These are phyloP conservation scores for Trypethelium eluteriae DNA, from an alignment of 495 filamentous ascomycete species.

Conservation along the genomic window DNA sequence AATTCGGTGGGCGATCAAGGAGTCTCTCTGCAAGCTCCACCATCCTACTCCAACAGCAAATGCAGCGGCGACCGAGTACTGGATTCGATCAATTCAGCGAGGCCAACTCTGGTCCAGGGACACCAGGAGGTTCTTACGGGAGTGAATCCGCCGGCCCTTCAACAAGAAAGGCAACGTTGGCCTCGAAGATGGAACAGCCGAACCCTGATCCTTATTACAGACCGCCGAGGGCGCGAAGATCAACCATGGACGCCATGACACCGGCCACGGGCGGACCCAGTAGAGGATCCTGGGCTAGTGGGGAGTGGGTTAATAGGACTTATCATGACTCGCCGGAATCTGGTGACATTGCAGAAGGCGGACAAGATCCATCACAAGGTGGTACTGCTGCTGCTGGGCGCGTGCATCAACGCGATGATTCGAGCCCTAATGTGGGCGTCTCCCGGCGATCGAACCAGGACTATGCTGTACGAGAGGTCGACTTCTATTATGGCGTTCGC, in stretches of 20 bases:
- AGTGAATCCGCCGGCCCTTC: conserved; percentile 28
- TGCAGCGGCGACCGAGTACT: conserved; percentile 24
- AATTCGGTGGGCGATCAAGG: conserved; percentile 58
- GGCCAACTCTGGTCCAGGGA: conserved; percentile 13
- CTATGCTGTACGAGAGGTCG: conserved; percentile 85
- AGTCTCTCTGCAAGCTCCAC: conserved; percentile 82
- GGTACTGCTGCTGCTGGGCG: conserved; percentile 1
- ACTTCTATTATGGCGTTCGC: conserved; percentile 89
- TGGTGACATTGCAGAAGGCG: conserved; percentile 1
- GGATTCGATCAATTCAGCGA: conserved; percentile 32
- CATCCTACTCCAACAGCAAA: conserved; percentile 55
- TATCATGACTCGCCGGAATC: conserved; percentile 35
- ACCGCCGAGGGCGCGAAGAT: conserved; percentile 62
- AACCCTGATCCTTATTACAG: conserved; percentile 59
- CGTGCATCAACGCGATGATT: conserved; percentile 42
- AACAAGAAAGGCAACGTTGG: conserved; percentile 27
- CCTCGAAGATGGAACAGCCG: conserved; percentile 20
- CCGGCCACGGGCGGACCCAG: conserved; percentile 37
- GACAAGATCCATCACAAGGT: neutral
- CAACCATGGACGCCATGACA: conserved; percentile 45
- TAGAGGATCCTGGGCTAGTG: conserved; percentile 45
- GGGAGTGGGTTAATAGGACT: conserved; percentile 47
- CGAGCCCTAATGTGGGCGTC: conserved; percentile 42
- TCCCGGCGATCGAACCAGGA: conserved; percentile 54
- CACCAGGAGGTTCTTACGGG: conserved; percentile 1